A percentile compares a stretch with the other conserved stretches of the same genome.
Conservation (phyloP, 140 eudicot species). For the Flaveria floridana region DNA sequence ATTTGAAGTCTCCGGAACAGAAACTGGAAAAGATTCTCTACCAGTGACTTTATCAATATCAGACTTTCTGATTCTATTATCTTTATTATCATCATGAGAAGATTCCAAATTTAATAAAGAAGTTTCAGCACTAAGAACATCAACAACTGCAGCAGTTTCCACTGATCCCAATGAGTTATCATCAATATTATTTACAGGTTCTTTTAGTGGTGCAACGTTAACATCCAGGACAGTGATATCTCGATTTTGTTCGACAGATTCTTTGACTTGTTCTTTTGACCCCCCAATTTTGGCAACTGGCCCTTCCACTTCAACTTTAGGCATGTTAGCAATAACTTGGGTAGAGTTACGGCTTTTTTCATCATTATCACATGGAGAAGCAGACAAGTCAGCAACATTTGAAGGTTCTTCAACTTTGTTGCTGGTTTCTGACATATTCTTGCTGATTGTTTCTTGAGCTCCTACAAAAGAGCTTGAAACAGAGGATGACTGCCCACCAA, state of each 20-base stretch:
- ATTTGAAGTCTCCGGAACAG: constrained; percentile 29
- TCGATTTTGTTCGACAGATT: constrained; percentile 29
- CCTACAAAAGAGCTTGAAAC: constrained; percentile 31
- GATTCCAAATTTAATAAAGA: constrained; percentile 20
- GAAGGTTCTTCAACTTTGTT: constrained; percentile 26
- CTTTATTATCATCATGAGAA: constrained; percentile 36
- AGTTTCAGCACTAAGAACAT: constrained; percentile 28
- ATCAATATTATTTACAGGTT: constrained; percentile 26
- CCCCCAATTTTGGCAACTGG: constrained; percentile 31
- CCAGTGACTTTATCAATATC: constrained; percentile 29
- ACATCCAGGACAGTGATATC: constrained; percentile 19
- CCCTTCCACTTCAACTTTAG: constrained; percentile 21
- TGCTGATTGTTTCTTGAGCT: constrained; percentile 28
- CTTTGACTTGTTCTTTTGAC: constrained; percentile 30
- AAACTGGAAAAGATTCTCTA: constrained; percentile 33
- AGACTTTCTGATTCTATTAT: constrained; percentile 12
- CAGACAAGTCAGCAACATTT: constrained; percentile 22
- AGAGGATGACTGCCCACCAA: constrained; percentile 33
- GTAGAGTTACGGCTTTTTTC: constrained; percentile 27
- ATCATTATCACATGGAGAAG: constrained; percentile 22
- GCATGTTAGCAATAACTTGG: constrained; percentile 14
- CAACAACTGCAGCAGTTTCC: constrained; percentile 20
- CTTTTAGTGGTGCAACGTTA: constrained; percentile 16
- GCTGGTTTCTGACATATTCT: constrained; percentile 28
- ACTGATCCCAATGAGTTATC: constrained; percentile 22